Evolutionary conservation across 176 grass and related monocot species (phyloP), one percentile per base, ranked within the genome.

Genomic region (Phragmites australis): DNA sequence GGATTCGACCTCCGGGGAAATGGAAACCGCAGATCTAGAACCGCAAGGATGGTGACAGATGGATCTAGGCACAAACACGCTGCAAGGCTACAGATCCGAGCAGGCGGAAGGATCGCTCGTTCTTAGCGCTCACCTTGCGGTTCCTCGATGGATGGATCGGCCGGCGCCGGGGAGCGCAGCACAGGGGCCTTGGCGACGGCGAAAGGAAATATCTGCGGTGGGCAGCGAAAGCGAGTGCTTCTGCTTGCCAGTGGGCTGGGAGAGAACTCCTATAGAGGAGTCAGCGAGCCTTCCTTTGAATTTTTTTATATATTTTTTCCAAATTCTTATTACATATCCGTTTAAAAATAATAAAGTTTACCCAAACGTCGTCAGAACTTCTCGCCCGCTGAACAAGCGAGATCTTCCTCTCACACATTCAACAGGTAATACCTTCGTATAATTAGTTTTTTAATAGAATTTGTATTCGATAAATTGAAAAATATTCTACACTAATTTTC

Each of bases 111-210:
- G 32, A n/a, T 5, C 1, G 25, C 2, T 75, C 44, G 44, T 13
- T 41, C 44, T 0, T 16, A 39, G 31, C 19, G 70, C 70, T 81
- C 76, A 75, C 87, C 81, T 84, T 39, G 9, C 0, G 29, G 9
- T 66, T 51, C 21, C 57, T 48, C 4, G 56, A 29, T 0, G 44
- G 54, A 14, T 5, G 32, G 62, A 55, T 68, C 77, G 18, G 61
- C n/a, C 48, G 75, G 70, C 43, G 21, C 7, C 3, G 23, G 10
- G 72, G 21, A 9, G 31, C 34, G 31, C 4, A 37, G 61, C 51
- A n/a, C n/a, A 17, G 34, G 18, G 34, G 3, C 15, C 19, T 37
- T 30, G 76, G 46, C 30, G 21, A 37, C 59, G 75, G 29, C 48
- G 71, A 1, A 8, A 6, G 62, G 18, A 66, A 66, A 79, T 65